Base-by-base conservation (phyloP, 2,329 filamentous ascomycete species). In the Tolypocladium pustulatum region DNA sequence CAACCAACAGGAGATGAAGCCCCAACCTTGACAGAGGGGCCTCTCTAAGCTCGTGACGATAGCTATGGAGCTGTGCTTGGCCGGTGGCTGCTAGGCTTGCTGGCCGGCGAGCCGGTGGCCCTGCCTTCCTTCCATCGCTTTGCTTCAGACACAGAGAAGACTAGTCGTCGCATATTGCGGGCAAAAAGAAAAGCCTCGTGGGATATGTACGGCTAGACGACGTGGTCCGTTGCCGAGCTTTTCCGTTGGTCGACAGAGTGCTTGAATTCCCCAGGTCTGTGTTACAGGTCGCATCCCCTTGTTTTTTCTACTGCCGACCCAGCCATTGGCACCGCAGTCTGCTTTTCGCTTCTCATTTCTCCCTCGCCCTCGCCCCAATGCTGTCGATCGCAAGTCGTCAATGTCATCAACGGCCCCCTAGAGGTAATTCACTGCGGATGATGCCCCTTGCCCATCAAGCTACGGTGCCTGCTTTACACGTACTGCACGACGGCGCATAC, bases 161-260 rank as follows among this genome's bases (percentile, higher is more conserved):
- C 59, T 57, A 61, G 59, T 55, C 54, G 57, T 58, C 60, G 60
- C 58, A 60, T n/a, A 56, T 43, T 63, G 64, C 36, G 52, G 60
- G 17, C 58, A 64, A 65, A 53, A 60, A 64, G 54, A 62, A 61
- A 58, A 30, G 63, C 49, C 57, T 63, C 54, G 25, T 67, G 56
- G 59, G 56, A 52, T 20, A 38, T 41, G 30, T 51, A 41, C 51
- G 36, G 49, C 32, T 53, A 38, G 56, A 38, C 57, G 55, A 46
- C 55, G 53, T 56, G 41, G 56, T 52, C 57, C 40, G 54, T 57
- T 61, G 53, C 54, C 55, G 62, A 63, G 56, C 51, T 53, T n/a
- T n/a, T 60, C 36, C 38, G 37, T 54, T 38, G 46, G 38, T 56
- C 56, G 58, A 41, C 57, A 22, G 54, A 46, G 49, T 32, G 32